Conservation (phyloP, 1,139 yeast species). For the Yamadazyma atmosphaerica region DNA sequence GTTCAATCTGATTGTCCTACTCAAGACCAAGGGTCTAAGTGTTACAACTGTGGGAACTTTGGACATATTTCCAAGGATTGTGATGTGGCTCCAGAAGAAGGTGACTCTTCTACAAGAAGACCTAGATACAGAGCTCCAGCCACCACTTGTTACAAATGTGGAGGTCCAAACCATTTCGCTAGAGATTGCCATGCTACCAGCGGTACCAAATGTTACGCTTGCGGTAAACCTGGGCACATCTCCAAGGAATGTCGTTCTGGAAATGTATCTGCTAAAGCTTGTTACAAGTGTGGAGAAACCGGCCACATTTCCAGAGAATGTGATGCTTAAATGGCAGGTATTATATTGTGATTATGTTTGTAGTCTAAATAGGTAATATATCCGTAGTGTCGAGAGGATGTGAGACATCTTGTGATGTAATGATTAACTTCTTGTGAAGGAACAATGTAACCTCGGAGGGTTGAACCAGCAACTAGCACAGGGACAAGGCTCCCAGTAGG, state of each 20-base stretch:
- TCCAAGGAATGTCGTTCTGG: constrained; percentile 74
- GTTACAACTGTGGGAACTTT: constrained; percentile 63
- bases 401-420: no score
- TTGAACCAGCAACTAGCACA: no score
- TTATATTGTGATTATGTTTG: background rate
- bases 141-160: constrained; percentile 86
- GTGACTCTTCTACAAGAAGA: constrained; percentile 20
- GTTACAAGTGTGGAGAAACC: constrained; percentile 44
- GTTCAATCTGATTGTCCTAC: constrained; percentile 67
- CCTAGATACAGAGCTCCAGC: constrained; percentile 23
- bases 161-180: constrained; percentile 92
- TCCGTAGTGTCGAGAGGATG: no score
- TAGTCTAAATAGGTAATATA: no score
- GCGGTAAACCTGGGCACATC: constrained; percentile 88
- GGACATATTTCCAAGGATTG: constrained; percentile 87
- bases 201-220: constrained; percentile 80
- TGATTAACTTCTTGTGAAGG: no score
- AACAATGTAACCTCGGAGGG: no score
- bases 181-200: constrained; percentile 79
- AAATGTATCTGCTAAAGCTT: constrained; percentile 43
- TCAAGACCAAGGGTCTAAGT: constrained; percentile 49
- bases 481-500: no score
- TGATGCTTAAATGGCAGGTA: constrained; percentile 16
- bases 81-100: constrained; percentile 32
- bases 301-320: constrained; percentile 41